Conservation (phyloP, 371 early-diverging fungal genomes). For the Zopfochytrium polystomum region DNA sequence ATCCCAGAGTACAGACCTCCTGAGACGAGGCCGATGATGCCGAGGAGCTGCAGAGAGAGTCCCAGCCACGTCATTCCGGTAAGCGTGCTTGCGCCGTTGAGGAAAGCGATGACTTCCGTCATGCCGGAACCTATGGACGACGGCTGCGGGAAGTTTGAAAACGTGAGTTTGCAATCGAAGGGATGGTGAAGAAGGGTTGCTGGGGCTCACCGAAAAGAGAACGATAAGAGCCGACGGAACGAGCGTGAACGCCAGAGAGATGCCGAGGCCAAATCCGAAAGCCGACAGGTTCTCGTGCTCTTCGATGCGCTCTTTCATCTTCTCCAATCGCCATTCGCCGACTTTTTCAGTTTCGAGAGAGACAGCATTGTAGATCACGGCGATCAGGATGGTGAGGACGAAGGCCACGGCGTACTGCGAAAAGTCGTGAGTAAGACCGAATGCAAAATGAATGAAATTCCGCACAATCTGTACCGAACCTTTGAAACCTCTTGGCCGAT, state of each 20-base stretch:
- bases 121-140: slow-evolving; percentile 40
- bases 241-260: slow-evolving; percentile 23
- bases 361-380: slow-evolving; percentile 21
- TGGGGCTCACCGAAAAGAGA: slow-evolving; percentile 19
- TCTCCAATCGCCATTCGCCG: slow-evolving; percentile 25
- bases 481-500: slow-evolving; percentile 9
- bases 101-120: slow-evolving; percentile 38
- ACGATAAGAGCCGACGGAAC: slow-evolving; percentile 28
- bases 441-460: not conserved
- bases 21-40: slow-evolving; percentile 31
- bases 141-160: slow-evolving; percentile 19
- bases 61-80: slow-evolving; percentile 12
- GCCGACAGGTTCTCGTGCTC: slow-evolving; percentile 11
- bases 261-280: slow-evolving; percentile 28
- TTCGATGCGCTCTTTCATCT: slow-evolving; percentile 11
- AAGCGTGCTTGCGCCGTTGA: slow-evolving; percentile 31
- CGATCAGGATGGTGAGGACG: slow-evolving; percentile 18
- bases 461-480: not conserved
- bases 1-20: slow-evolving; percentile 40
- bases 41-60: slow-evolving; percentile 17
- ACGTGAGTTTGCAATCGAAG: not conserved
- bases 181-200: not conserved
- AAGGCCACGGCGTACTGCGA: slow-evolving; percentile 16
- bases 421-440: slow-evolving; percentile 4
- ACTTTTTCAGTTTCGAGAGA: slow-evolving; percentile 28